Evolutionary conservation across 2,329 filamentous ascomycete genomes (phyloP), one percentile per base, ranked within the genome.

Genomic region (Monosporascus sp.): DNA sequence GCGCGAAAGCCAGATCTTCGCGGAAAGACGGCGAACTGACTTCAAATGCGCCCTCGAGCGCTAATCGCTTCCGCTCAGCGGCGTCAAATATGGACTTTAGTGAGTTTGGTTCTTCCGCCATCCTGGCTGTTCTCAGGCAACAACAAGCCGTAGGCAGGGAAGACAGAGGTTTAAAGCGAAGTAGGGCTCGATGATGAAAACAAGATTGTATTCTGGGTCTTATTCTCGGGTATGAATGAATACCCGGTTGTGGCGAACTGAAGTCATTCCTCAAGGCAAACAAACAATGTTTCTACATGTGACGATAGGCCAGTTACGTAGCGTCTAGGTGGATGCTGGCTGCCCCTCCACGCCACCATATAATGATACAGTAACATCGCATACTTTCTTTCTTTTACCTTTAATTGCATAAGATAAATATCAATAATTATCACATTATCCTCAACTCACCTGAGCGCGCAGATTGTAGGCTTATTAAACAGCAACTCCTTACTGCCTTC

Each of bases 21-120:
- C 83, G 83, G 72, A 87, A 93, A 51, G 75, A 70, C 36, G 83
- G 74, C 24, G 82, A 84, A 60, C 82, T 88, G 53, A 82, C 80
- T 65, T 88, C 82, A 60, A 78, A 80, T n/a, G 81, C 76, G 51
- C 74, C 74, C 59, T 90, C 85, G 49, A 96, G 66, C n/a, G 72
- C 65, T 38, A 68, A 66, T n/a, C 80, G 78, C 59, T 74, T 74
- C 47, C 69, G 62, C 61, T 83, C 80, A 54, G 81, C 80, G 15
- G 72, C 67, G 50, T 74, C 68, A 61, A 77, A 82, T 55, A 76
- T 65, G 17, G 74, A 71, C 55, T 76, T 77, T 50, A 83, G 72
- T 3, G 78, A 77, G 56, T 73, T 75, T 2, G 77, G 72, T 57
- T 77, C 70, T 56, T 76, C 72, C 53, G 69, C 67, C 68, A 69